Percentiles rank a stretch among this genome's conserved stretches.
phyloP scores from a whole-genome alignment of 2,329 filamentous ascomycete species.

The Fusarium bulbicola region DNA sequence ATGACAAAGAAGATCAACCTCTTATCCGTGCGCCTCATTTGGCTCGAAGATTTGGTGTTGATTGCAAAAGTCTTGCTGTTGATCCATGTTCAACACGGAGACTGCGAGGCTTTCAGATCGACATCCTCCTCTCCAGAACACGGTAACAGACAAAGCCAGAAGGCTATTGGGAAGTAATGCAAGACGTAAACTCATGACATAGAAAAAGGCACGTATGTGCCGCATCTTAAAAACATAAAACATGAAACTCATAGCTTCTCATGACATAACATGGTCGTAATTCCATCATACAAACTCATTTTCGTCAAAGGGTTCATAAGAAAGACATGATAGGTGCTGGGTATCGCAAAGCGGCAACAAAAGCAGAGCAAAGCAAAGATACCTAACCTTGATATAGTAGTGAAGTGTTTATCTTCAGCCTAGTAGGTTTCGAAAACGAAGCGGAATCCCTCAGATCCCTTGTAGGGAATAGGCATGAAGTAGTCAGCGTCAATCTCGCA shows the following conservation, averaged over 20 bases:
- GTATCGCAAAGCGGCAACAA: constrained; percentile 23
- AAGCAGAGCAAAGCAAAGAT: constrained; percentile 17
- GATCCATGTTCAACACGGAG: constrained; percentile 10
- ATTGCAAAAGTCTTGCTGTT: not conserved
- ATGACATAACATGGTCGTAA: constrained; percentile 26
- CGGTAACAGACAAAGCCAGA: constrained; percentile 2
- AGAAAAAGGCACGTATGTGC: constrained; percentile 33
- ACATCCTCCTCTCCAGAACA: constrained; percentile 17
- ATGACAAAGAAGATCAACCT: constrained; percentile 27
- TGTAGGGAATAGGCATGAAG: constrained; percentile 52
- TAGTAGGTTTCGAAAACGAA: constrained; percentile 46
- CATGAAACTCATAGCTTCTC: constrained; percentile 32
- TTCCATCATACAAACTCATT: constrained; percentile 26
- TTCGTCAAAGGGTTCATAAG: constrained; percentile 12
- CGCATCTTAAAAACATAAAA: constrained; percentile 26
- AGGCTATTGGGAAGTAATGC: no score
- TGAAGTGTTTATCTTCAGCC: constrained; percentile 3
- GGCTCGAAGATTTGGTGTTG: constrained; percentile 25
- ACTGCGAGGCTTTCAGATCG: not conserved
- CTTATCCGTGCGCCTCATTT: constrained; percentile 23
- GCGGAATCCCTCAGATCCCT: constrained; percentile 48
- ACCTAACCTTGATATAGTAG: constrained; percentile 14
- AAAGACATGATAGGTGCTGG: constrained; percentile 11
- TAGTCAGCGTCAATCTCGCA: constrained; percentile 51
- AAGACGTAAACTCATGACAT: constrained; percentile 26